Base-by-base conservation (phyloP, 768 basidiomycete genomes). In the Agaricus blazei region DNA sequence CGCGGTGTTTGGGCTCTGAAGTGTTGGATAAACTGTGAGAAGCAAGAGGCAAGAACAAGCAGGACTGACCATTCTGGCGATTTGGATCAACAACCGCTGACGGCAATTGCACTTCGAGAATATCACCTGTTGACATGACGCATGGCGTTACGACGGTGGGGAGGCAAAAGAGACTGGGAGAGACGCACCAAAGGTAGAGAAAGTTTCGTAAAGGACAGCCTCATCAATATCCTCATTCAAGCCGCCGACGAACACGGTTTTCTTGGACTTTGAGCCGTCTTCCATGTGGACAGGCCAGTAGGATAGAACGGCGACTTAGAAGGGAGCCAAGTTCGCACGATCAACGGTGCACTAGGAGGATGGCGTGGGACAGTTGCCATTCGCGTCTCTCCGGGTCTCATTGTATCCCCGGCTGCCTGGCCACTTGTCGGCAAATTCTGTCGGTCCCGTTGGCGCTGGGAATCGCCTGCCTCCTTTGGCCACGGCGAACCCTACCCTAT, bases 81-180 rank as follows among this genome's bases (percentile, higher is more conserved):
- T 79, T 76, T 54, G 83, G 81, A 64, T 88, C 87, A n/a, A 83
- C 80, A 4, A 82, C 77, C 12, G 93, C 89, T 14, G 84, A 76
- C 31, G 95, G 95, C 42, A 98, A 72, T 63, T 93, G 90, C 23
- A 98, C 86, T 66, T 97, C 93, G 55, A 97, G 83, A 55, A 98
- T 83, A 67, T 97, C 95, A 42, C 93, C 93, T 96, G 70, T 52
- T 59, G 37, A 29, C 43, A 51, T 48, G 46, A 45, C 55, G 57
- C 41, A 58, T 44, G n/a, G 47, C 15, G 15, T 24, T 27, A 51
- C 61, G 19, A 46, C 31, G 29, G 28, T 23, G 36, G 43, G 26
- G 23, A 28, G 15, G 50, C n/a, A n/a, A 29, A 29, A 19, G 26
- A 26, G 9, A 9, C 12, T 40, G 52, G 48, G 34, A 53, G 48